Conservation (phyloP, 148 eudicot species). For the Cornus suecica region DNA sequence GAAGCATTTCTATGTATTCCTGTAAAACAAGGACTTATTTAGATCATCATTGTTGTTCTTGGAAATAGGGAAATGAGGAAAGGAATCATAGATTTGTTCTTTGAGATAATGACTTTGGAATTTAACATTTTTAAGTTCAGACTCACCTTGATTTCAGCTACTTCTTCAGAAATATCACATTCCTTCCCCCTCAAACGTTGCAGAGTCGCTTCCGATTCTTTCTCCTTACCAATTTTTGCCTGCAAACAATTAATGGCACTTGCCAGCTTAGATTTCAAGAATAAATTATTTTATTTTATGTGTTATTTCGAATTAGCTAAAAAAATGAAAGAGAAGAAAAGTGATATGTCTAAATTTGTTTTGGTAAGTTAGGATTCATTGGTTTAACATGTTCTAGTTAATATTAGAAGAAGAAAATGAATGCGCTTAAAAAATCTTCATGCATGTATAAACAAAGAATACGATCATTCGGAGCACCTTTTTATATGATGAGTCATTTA, state of each 20-base stretch:
- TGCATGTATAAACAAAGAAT: no score
- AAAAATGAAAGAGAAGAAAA: no score
- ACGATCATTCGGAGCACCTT: no score
- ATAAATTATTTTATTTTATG: no score
- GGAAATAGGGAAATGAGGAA: not conserved
- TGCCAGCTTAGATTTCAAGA: no score
- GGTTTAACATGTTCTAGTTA: no score
- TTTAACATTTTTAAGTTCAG: not conserved
- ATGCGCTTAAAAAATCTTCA: no score
- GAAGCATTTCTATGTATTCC: slow-evolving; percentile 33
- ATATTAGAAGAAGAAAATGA: no score
- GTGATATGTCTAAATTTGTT: no score
- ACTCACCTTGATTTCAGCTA: slow-evolving; percentile 60
- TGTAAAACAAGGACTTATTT: slow-evolving; percentile 13
- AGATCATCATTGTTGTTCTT: not conserved
- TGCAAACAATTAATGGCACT: slow-evolving; percentile 16
- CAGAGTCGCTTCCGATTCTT: slow-evolving; percentile 38
- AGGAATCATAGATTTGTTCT: not conserved
- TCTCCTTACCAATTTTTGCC: slow-evolving; percentile 52
- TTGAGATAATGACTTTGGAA: not conserved
- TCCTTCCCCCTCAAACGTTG: slow-evolving; percentile 50
- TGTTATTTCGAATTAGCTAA: no score
- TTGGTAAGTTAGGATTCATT: no score
- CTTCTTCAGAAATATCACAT: slow-evolving; percentile 50
- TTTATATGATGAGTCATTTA: no score